phyloP scores from a whole-genome alignment of 257 asterid species.

The Scutellaria baicalensis region DNA sequence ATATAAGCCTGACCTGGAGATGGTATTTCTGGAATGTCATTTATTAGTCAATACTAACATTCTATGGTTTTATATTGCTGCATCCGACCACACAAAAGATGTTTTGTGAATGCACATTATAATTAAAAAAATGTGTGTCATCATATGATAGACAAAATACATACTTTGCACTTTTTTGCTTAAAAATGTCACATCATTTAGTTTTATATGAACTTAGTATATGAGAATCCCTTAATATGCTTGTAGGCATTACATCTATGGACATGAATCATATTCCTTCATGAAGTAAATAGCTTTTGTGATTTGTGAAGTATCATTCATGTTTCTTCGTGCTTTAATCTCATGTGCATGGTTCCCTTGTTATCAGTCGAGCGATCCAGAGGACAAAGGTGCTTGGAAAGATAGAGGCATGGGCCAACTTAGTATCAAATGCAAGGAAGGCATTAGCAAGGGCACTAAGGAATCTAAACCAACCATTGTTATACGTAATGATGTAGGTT shows the following conservation, averaged over 20 bases:
- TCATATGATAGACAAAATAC: neutral
- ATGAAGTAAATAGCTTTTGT: neutral
- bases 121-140: neutral
- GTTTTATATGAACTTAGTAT: neutral
- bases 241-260: neutral
- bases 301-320: neutral
- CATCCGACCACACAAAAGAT: neutral
- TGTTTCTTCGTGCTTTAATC: neutral
- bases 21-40: neutral
- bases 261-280: neutral
- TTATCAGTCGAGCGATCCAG: conserved; percentile 75
- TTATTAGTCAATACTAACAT: neutral
- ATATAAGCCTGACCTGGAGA: neutral
- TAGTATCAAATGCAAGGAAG: conserved; percentile 86
- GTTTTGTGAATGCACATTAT: neutral
- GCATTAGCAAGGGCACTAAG: conserved; percentile 64
- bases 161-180: neutral
- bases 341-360: conserved; percentile 11
- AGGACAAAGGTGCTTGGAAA: conserved; percentile 80
- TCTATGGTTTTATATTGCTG: neutral
- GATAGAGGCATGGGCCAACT: conserved; percentile 91
- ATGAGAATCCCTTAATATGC: neutral
- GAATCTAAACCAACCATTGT: conserved; percentile 89
- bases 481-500: conserved; percentile 88
- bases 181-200: neutral